Evolutionary conservation across 108 stramenopile species (phyloP), one percentile per base, ranked within the genome.

Genomic region (Fistulifera pelliculosa): DNA sequence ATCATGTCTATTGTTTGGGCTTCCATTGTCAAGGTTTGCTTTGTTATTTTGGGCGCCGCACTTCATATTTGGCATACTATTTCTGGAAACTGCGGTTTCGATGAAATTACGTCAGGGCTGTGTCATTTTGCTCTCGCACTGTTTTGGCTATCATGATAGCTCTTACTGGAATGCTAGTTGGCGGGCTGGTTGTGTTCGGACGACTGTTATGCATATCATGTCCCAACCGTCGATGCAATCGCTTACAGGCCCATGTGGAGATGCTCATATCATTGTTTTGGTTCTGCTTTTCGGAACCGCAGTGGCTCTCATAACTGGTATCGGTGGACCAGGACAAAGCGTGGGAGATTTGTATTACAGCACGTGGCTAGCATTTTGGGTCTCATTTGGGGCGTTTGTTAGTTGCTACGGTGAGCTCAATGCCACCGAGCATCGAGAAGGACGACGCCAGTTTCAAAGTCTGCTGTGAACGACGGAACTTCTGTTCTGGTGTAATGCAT

Each of bases 311-410:
- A 63, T 77, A 5, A 77, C 76, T 6, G 66, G 70, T 10, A 77
- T 77, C 38, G 76, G 76, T 15, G 72, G 76, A 41, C 76, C 76
- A 19, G 76, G 72, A 21, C 65, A 77, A 52, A 56, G 47, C 41
- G 76, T 77, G 19, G 76, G 76, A 1, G 76, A 77, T 58, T 47
- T 77, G 3, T 77, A 65, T 52, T 71, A 71, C 43, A 35, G 60
- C 1, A 66, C 72, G 0, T 77, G 76, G 76, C 47, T 73, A 13
- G 60, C 72, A 4, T 77, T 77, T 47, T 14, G 40, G 41, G 72
- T 73, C 13, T 51, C 72, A 21, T 14, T 77, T 18, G 63, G 47
- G 13, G 61, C 70, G 19, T 60, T 58, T 50, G 53, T 71, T 1
- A 62, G 41, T 27, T 64, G 68, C 41, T 59, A 47, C 48, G 59